Evolutionary conservation across 2,329 filamentous ascomycete species (phyloP).

Genomic region (Fusarium concolor): DNA sequence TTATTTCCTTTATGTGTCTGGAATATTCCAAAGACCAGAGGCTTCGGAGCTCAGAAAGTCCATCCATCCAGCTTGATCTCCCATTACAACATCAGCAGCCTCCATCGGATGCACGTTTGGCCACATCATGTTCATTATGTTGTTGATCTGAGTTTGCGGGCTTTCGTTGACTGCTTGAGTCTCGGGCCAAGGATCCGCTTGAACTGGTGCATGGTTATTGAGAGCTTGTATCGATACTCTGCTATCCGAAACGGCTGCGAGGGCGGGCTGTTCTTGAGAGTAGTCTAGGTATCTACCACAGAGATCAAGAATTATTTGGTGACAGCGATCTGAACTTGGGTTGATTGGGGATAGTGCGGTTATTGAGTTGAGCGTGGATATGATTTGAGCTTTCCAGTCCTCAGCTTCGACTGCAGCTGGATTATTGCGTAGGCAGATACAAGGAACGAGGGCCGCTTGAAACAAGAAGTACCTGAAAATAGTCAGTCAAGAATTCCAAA

Average conservation of each 20-base stretch:
- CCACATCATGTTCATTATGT: constrained; percentile 60
- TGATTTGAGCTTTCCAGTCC: constrained; percentile 57
- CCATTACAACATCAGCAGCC: constrained; percentile 54
- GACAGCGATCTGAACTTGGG: constrained; percentile 55
- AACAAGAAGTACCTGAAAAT: constrained; percentile 60
- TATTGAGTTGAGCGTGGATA: constrained; percentile 52
- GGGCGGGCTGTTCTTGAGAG: constrained; percentile 13
- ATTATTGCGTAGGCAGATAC: constrained; percentile 59
- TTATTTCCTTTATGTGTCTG: not conserved
- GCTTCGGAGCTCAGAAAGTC: constrained; percentile 46
- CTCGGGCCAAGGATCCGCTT: constrained; percentile 4
- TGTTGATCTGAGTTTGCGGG: constrained; percentile 57
- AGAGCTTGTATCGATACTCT: not conserved
- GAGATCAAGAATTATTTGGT: constrained; percentile 55
- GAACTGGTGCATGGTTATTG: not conserved
- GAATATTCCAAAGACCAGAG: not conserved
- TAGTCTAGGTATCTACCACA: constrained; percentile 53
- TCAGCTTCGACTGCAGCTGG: constrained; percentile 51
- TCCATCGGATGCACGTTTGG: constrained; percentile 54
- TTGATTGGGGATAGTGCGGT: constrained; percentile 54
- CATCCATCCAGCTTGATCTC: constrained; percentile 53
- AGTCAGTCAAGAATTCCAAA: no score
- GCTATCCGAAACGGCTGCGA: not conserved
- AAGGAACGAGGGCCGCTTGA: constrained; percentile 61
- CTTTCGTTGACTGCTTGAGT: constrained; percentile 51